Conservation (phyloP, 139 green algal species). For the Chlorokybus atmophyticus region DNA sequence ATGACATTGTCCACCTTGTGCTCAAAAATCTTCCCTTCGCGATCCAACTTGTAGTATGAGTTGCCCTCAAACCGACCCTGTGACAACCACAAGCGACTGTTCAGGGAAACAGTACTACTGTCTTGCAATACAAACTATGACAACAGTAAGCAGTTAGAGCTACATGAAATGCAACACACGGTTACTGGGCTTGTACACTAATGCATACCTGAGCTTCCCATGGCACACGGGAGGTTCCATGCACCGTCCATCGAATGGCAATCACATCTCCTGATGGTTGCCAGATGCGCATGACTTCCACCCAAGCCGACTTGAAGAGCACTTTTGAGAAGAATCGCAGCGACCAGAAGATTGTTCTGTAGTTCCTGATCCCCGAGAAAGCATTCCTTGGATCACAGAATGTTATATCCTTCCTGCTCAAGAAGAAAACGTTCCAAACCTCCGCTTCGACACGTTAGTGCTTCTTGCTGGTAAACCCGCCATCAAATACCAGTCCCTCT, state of each 20-base stretch:
- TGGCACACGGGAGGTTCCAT: slow-evolving; percentile 64
- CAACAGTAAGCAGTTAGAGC: no score
- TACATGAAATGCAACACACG: no score
- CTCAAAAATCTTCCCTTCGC: slow-evolving; percentile 66
- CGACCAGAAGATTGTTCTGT: slow-evolving; percentile 80
- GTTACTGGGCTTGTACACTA: no score
- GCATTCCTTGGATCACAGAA: slow-evolving; percentile 72
- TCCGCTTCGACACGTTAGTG: no score
- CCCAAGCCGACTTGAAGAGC: slow-evolving; percentile 70
- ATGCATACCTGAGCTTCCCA: slow-evolving; percentile 65
- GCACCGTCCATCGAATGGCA: slow-evolving; percentile 75
- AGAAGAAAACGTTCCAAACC: background rate
- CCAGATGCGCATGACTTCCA: slow-evolving; percentile 83
- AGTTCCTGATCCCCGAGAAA: slow-evolving; percentile 74
- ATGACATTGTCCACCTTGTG: slow-evolving; percentile 72
- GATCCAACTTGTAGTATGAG: slow-evolving; percentile 81
- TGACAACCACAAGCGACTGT: no score
- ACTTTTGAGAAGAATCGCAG: slow-evolving; percentile 73
- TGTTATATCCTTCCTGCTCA: slow-evolving; percentile 69
- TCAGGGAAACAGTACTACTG: no score
- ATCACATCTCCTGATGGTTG: slow-evolving; percentile 69
- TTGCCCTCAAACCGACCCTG: slow-evolving; percentile 71
- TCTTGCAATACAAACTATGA: no score
- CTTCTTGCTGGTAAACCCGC: no score
- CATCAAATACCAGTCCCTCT: no score